Conservation (phyloP, 2,329 filamentous ascomycete species). For the Malbranchea zuffiana region DNA sequence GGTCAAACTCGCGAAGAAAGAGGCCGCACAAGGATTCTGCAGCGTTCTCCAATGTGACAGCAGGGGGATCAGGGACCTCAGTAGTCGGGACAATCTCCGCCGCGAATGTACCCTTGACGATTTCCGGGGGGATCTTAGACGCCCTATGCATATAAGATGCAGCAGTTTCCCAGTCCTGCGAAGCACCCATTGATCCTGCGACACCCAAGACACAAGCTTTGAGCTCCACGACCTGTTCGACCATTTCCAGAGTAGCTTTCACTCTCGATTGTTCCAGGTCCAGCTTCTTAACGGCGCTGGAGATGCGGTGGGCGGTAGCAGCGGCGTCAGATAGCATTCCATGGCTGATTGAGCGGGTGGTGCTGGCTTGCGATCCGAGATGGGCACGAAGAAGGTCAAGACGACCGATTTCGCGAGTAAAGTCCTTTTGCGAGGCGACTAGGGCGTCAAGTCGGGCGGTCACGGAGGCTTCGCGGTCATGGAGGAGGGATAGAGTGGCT, state of each 20-base stretch:
- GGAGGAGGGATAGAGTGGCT: slow-evolving; percentile 62
- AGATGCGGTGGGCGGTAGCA: slow-evolving; percentile 73
- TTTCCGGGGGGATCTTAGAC: slow-evolving; percentile 64
- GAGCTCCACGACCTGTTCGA: slow-evolving; percentile 92
- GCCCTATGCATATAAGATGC: slow-evolving; percentile 81
- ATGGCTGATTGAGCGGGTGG: slow-evolving; percentile 72
- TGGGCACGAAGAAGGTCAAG: slow-evolving; percentile 83
- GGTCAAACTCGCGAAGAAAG: slow-evolving; percentile 91
- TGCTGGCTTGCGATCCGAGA: slow-evolving; percentile 74
- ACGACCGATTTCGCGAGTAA: slow-evolving; percentile 74
- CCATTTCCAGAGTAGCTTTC: slow-evolving; percentile 78
- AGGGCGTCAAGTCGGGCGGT: slow-evolving; percentile 64
- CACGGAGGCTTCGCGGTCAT: slow-evolving; percentile 62
- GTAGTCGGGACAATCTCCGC: slow-evolving; percentile 88
- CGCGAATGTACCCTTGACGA: slow-evolving; percentile 75
- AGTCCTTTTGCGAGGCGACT: slow-evolving; percentile 70
- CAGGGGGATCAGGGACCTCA: slow-evolving; percentile 85
- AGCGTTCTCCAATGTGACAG: slow-evolving; percentile 73
- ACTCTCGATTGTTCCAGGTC: slow-evolving; percentile 88
- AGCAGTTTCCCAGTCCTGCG: slow-evolving; percentile 97
- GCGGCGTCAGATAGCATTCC: slow-evolving; percentile 82
- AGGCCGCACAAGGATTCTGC: slow-evolving; percentile 81
- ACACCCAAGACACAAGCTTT: slow-evolving; percentile 94
- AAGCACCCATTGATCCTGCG: slow-evolving; percentile 89
- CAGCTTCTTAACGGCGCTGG: slow-evolving; percentile 72